These are phyloP conservation scores for Chaetomiaceae sp. DNA, from an alignment of 2,329 filamentous ascomycete species.

Conservation along the genomic window DNA sequence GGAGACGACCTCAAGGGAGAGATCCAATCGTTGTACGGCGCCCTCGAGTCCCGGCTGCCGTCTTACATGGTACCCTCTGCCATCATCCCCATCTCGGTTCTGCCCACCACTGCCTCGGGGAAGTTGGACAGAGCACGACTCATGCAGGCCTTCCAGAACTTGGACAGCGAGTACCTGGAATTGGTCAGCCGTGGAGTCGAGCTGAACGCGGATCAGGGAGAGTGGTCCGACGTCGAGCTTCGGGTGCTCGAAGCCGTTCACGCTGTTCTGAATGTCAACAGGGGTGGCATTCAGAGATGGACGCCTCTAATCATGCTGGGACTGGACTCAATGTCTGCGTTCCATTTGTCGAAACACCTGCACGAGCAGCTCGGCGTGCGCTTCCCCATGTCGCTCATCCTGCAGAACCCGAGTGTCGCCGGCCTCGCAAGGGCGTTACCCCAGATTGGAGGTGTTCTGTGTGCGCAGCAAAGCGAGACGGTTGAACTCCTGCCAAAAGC, in stretches of 20 bases:
- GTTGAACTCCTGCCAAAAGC: conserved; percentile 20
- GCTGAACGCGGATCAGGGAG: conserved; percentile 31
- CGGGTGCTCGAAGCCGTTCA: conserved; percentile 53
- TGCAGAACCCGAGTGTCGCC: conserved; percentile 64
- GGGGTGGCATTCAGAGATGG: conserved; percentile 51
- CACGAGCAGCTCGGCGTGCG: conserved; percentile 41
- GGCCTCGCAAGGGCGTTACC: conserved; percentile 46
- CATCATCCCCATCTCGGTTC: conserved; percentile 61
- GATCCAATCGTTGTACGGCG: conserved; percentile 48
- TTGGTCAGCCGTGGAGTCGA: conserved; percentile 19
- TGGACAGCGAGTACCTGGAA: conserved; percentile 46
- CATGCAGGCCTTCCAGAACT: conserved; percentile 39
- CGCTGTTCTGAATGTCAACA: conserved; percentile 42
- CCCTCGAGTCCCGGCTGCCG: conserved; percentile 55
- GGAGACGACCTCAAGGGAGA: conserved; percentile 28
- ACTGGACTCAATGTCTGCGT: conserved; percentile 78
- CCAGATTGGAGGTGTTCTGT: background rate
- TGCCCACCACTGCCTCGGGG: conserved; percentile 70
- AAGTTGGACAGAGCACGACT: conserved; percentile 65
- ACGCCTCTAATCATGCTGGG: conserved; percentile 75
- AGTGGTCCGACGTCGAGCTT: conserved; percentile 54
- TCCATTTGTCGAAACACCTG: conserved; percentile 60
- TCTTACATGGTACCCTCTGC: conserved; percentile 75
- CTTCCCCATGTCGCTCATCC: conserved; percentile 62
- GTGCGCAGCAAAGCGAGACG: background rate